Conservation (phyloP, 768 basidiomycete species). For the Astraeus odoratus region DNA sequence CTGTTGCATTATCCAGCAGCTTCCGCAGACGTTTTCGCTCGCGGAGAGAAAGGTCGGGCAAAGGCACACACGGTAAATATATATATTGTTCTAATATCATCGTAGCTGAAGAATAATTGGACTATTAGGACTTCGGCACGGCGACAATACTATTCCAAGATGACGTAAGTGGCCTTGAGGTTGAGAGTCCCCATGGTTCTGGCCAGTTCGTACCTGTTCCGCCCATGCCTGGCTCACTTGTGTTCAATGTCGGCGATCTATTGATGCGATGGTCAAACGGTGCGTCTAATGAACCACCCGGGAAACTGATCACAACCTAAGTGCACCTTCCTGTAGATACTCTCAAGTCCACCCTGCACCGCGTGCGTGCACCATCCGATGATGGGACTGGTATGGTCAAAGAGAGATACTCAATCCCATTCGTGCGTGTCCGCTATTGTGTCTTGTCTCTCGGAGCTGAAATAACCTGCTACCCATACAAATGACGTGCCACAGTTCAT, state of each 20-base stretch:
- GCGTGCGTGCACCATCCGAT: constrained; percentile 38
- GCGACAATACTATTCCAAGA: constrained; percentile 59
- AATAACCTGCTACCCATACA: neutral
- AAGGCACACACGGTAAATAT: constrained; percentile 25
- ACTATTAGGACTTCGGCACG: constrained; percentile 41
- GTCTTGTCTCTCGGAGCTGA: neutral
- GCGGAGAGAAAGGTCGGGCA: constrained; percentile 27
- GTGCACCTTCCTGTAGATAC: constrained; percentile 12
- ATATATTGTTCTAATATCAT: neutral
- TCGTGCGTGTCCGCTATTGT: constrained; percentile 30
- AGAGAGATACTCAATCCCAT: constrained; percentile 56
- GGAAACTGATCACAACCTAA: neutral
- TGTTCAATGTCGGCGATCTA: constrained; percentile 48
- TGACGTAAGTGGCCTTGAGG: constrained; percentile 52
- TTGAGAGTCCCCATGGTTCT: constrained; percentile 45
- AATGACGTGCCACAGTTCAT: constrained; percentile 25
- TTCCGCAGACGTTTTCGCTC: constrained; percentile 17
- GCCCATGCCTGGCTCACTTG: constrained; percentile 38
- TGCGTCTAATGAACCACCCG: neutral
- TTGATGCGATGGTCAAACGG: constrained; percentile 40
- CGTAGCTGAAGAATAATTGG: neutral
- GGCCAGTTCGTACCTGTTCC: constrained; percentile 37
- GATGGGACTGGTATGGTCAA: constrained; percentile 31
- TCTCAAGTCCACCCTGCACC: constrained; percentile 38
- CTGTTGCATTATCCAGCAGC: constrained; percentile 49